Percentiles rank a stretch among this genome's conserved stretches.
Conservation (phyloP, 2,329 filamentous ascomycete species). For the Calcarisporium arbuscula region DNA sequence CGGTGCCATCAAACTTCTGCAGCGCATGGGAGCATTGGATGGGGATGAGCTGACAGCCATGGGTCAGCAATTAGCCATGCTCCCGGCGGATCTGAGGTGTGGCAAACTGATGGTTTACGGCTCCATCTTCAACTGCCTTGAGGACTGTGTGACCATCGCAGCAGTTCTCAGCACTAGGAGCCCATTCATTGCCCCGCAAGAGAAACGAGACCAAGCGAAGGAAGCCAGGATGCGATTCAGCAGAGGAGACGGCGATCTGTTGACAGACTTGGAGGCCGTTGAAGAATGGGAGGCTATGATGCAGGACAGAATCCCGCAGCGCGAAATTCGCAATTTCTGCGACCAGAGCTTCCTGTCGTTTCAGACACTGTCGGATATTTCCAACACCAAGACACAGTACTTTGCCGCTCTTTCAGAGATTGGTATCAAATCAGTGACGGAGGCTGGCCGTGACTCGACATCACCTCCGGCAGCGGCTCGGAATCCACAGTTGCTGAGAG, state of each 20-base stretch:
- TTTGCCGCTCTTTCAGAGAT: conserved; percentile 79
- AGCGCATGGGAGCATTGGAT: conserved; percentile 82
- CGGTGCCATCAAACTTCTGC: conserved; percentile 71
- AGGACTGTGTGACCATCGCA: conserved; percentile 81
- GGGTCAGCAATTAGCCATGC: conserved; percentile 87
- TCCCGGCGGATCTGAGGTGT: conserved; percentile 86
- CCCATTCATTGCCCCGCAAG: conserved; percentile 78
- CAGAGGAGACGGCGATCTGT: conserved; percentile 73
- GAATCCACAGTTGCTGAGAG: conserved; percentile 52
- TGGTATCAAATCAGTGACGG: conserved; percentile 65
- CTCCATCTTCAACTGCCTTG: conserved; percentile 85
- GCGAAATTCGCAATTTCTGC: conserved; percentile 70
- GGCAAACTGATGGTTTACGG: conserved; percentile 95
- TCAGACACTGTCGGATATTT: conserved; percentile 81
- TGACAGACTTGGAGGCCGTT: conserved; percentile 81
- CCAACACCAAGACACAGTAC: conserved; percentile 80
- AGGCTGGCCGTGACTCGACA: conserved; percentile 13
- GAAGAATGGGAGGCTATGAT: conserved; percentile 71
- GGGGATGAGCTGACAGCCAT: conserved; percentile 83
- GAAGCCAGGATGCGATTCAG: conserved; percentile 70
- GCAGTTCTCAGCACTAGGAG: conserved; percentile 85
- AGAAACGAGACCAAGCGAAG: conserved; percentile 76
- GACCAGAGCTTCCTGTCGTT: conserved; percentile 77
- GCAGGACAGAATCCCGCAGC: conserved; percentile 49
- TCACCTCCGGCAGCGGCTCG: conserved; percentile 16